Base-by-base conservation (phyloP, 2,329 filamentous ascomycete species). In the Neopestalotiopsis clavispora region DNA sequence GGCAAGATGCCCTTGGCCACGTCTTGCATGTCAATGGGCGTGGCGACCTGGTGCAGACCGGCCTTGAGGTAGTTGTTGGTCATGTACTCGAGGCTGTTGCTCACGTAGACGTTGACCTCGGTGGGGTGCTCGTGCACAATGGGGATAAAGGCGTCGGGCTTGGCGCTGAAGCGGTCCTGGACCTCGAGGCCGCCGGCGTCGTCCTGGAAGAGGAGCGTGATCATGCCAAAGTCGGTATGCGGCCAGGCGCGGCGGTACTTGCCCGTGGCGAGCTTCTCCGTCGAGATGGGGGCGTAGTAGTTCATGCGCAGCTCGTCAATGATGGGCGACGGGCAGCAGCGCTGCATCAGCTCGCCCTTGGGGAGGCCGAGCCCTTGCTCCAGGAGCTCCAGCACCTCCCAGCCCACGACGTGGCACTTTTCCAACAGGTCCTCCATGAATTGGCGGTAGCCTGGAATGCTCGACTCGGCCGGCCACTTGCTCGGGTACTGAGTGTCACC, bases 171-270 rank as follows among this genome's bases (percentile, higher is more conserved):
- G 23, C 66, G 59, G 20, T 69, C 66, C 56, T 69, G 56, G 4
- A 69, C n/a, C 61, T 69, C 68, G 14, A 69, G 66, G 17, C 68
- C 68, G 17, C 68, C 68, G 6, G 56, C 42, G 1, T 59, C 30
- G 42, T 69, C 68, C 59, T 69, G 68, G 38, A 67, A 65, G 9
- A 69, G 59, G 28, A 69, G 66, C 20, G 68, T 65, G 61, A 69
- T 65, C 30, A 69, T 61, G 2, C 68, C 68, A 42, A 69, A 62
- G 28, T 69, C 68, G 20, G 66, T 67, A 34, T 69, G 68, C n/a
- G 68, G 68, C 68, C 68, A 69, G 10, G 52, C 67, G 1, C 68
- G 65, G 14, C 67, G 67, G 34, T 38, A 38, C n/a, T 62, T 38
- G 59, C 59, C 59, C n/a, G 30, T 42, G 30, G 59, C 59, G 30